Evolutionary conservation across 306 rosid species (phyloP).

Genomic region (Vigna unguiculata): DNA sequence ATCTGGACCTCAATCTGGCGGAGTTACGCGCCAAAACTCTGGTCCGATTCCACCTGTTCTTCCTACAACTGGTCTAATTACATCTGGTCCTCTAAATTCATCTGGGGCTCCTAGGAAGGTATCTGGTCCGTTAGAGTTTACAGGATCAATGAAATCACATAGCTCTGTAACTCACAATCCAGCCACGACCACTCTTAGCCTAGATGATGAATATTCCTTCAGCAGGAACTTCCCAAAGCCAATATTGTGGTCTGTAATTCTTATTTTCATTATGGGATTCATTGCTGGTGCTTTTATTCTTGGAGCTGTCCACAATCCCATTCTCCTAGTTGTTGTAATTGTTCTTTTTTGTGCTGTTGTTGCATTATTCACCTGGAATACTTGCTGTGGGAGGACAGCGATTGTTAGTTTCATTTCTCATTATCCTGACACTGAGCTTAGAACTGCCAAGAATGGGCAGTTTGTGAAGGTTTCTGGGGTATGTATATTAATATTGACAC

Average conservation of each 20-base stretch:
- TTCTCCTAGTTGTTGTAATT: constrained; percentile 9
- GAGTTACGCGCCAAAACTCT: constrained; percentile 14
- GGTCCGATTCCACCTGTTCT: constrained; percentile 8
- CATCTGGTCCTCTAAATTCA: constrained; percentile 17
- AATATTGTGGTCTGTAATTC: constrained; percentile 10
- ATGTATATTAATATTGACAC: background rate
- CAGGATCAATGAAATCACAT: constrained; percentile 9
- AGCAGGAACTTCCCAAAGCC: constrained; percentile 17
- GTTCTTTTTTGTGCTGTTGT: constrained; percentile 8
- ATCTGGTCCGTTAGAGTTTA: constrained; percentile 10
- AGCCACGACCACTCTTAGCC: background rate
- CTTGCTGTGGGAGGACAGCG: constrained; percentile 14
- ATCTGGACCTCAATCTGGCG: constrained; percentile 4
- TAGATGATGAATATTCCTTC: constrained; percentile 16
- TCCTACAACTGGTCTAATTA: constrained; percentile 16
- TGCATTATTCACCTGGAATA: constrained; percentile 10
- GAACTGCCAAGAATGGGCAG: constrained; percentile 22
- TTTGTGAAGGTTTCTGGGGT: constrained; percentile 24
- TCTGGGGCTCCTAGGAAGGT: background rate
- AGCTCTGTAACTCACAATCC: constrained; percentile 16
- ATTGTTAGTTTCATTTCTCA: background rate
- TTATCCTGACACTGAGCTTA: constrained; percentile 5
- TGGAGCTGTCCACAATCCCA: constrained; percentile 2
- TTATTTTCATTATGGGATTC: constrained; percentile 5
- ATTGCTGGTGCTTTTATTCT: constrained; percentile 18